Percentiles rank a stretch among this genome's conserved stretches.
Evolutionary conservation across 768 basidiomycete genomes (phyloP).

Genomic region (Pleurotus pulmonarius): DNA sequence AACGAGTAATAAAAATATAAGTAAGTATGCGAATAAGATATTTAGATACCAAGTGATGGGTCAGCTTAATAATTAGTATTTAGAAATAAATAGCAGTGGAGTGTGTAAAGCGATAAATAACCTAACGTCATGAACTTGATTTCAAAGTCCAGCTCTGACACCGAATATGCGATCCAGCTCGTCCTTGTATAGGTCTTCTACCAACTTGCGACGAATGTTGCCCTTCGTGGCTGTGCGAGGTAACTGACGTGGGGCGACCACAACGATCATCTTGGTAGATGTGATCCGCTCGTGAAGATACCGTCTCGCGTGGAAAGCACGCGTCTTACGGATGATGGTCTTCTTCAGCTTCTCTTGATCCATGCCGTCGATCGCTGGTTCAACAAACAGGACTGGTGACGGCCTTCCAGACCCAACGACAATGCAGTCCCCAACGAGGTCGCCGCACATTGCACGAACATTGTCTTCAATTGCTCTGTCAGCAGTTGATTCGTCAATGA

Average conservation of each 20-base stretch:
- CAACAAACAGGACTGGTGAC: slow-evolving; percentile 73
- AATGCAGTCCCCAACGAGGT: slow-evolving; percentile 67
- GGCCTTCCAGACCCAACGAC: slow-evolving; percentile 77
- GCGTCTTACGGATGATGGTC: slow-evolving; percentile 73
- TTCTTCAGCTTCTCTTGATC: slow-evolving; percentile 58
- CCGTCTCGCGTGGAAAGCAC: slow-evolving; percentile 67
- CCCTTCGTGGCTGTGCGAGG: slow-evolving; percentile 81
- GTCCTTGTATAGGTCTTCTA: slow-evolving; percentile 61
- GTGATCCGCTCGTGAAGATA: slow-evolving; percentile 80
- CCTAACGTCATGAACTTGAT: no score
- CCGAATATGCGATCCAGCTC: slow-evolving; percentile 59
- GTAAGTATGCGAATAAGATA: no score
- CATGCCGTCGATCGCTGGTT: slow-evolving; percentile 46
- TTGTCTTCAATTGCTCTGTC: slow-evolving; percentile 74
- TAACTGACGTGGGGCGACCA: slow-evolving; percentile 60
- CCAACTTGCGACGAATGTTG: slow-evolving; percentile 72
- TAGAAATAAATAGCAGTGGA: no score
- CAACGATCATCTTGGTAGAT: slow-evolving; percentile 57
- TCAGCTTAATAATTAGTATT: no score
- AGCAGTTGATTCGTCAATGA: slow-evolving; percentile 10
- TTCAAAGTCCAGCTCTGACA: not conserved
- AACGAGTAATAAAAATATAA: no score
- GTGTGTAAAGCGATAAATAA: no score
- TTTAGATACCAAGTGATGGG: no score
- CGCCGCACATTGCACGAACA: slow-evolving; percentile 59